Conservation (phyloP, 345 rosid genomes). For the Sisymbrium irio region DNA sequence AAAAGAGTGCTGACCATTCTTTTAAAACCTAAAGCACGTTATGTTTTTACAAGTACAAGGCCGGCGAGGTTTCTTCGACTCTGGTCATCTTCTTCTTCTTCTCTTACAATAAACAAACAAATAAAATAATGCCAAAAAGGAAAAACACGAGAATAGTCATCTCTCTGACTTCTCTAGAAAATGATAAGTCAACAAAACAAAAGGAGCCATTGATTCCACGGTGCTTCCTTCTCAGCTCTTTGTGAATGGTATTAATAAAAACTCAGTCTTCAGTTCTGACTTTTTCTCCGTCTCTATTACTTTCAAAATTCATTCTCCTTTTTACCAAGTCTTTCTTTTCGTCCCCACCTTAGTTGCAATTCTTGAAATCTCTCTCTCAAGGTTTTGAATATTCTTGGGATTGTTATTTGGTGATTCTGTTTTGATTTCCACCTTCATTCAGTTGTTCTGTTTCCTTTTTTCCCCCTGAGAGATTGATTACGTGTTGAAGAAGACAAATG, state of each 20-base stretch:
- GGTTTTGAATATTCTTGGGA: neutral
- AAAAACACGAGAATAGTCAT: constrained; percentile 23
- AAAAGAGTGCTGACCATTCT: neutral
- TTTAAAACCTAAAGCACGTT: constrained; percentile 1
- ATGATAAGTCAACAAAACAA: constrained; percentile 23
- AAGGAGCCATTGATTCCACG: constrained; percentile 37
- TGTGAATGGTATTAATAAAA: neutral
- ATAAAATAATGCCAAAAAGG: neutral
- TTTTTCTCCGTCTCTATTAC: neutral
- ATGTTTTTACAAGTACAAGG: neutral
- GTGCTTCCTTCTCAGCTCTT: constrained; percentile 24
- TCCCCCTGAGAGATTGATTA: neutral
- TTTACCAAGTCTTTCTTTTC: constrained; percentile 24
- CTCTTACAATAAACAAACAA: constrained; percentile 3
- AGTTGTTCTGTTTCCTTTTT: neutral
- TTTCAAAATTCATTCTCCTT: neutral
- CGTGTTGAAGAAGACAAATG: constrained; percentile 43
- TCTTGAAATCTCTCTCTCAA: constrained; percentile 19
- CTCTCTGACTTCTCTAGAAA: constrained; percentile 32
- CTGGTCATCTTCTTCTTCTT: constrained; percentile 24
- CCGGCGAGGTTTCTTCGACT: constrained; percentile 10
- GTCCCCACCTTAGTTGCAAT: constrained; percentile 27
- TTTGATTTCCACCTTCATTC: neutral
- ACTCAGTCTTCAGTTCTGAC: neutral
- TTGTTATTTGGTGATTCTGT: constrained; percentile 4